Conservation (phyloP, 148 eudicot genomes). For the Fallopia convolvulus region DNA sequence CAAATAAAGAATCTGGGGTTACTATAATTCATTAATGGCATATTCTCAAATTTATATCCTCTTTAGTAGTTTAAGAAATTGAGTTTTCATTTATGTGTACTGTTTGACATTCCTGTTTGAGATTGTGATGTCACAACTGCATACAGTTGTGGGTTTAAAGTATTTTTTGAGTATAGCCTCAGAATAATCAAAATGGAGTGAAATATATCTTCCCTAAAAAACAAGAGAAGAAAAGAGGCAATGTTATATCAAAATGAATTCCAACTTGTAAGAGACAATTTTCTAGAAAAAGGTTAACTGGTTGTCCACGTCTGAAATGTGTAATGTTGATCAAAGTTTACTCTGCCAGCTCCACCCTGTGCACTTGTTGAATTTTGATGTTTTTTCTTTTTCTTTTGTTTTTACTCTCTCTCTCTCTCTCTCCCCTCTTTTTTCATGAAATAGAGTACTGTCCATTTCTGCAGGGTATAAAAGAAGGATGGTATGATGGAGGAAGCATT, state of each 20-base stretch:
- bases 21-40: neutral
- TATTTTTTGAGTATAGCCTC: neutral
- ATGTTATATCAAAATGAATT: neutral
- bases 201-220: neutral
- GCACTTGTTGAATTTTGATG: neutral
- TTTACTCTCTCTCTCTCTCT: no score
- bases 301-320: neutral
- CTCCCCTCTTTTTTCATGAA: neutral
- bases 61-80: neutral
- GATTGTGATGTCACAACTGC: neutral
- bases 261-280: neutral
- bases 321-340: neutral
- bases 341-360: neutral
- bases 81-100: neutral
- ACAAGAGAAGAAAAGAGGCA: neutral
- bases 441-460: conserved; percentile 8
- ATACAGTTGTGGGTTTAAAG: neutral
- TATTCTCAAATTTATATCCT: neutral
- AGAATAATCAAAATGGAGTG: neutral
- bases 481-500: conserved; percentile 55
- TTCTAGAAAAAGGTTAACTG: neutral
- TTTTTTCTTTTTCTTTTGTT: neutral
- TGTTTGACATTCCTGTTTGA: neutral
- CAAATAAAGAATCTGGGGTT: neutral
- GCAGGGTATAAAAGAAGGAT: conserved; percentile 37